Conservation (phyloP, 2,329 filamentous ascomycete species). For the Ascomycota sp. region DNA sequence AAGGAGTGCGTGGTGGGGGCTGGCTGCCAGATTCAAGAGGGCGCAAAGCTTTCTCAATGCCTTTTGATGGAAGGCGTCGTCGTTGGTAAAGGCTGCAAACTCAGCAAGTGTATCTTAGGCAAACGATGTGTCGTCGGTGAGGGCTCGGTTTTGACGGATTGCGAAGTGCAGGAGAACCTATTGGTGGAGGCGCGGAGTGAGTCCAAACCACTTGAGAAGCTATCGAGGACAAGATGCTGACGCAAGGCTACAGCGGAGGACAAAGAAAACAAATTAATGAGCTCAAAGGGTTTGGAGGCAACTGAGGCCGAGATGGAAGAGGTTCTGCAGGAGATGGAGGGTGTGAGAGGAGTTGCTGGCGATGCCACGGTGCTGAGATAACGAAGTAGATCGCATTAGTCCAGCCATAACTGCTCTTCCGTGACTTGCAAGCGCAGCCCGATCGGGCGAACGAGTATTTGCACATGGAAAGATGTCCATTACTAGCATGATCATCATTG, state of each 20-base stretch:
- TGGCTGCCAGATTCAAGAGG: conserved; percentile 67
- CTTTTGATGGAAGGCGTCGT: conserved; percentile 83
- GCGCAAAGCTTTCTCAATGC: conserved; percentile 73
- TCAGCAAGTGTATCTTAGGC: conserved; percentile 77
- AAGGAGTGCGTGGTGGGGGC: conserved; percentile 81
- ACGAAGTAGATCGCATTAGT: conserved; percentile 1
- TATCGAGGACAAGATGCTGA: not conserved
- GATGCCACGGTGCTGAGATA: conserved; percentile 7
- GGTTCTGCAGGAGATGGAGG: conserved; percentile 21
- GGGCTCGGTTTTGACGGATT: conserved; percentile 61
- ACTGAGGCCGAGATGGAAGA: conserved; percentile 41
- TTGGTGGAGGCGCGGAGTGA: conserved; percentile 61
- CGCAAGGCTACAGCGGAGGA: conserved; percentile 35
- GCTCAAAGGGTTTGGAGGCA: conserved; percentile 42
- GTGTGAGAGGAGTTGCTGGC: too few relatives aligned
- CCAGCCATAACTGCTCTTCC: too few relatives aligned
- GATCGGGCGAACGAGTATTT: too few relatives aligned
- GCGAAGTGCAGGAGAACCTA: conserved; percentile 80
- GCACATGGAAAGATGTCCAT: too few relatives aligned
- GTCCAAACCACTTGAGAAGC: conserved; percentile 9
- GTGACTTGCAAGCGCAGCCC: too few relatives aligned
- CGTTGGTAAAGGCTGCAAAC: conserved; percentile 63
- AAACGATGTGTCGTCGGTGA: conserved; percentile 67
- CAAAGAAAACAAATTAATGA: conserved; percentile 48
- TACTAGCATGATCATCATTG: too few relatives aligned